A percentile compares a stretch with the other conserved stretches of the same genome.
These are phyloP conservation scores for Salix koriyanagi DNA, from an alignment of 345 rosid species.

Conservation along the genomic window DNA sequence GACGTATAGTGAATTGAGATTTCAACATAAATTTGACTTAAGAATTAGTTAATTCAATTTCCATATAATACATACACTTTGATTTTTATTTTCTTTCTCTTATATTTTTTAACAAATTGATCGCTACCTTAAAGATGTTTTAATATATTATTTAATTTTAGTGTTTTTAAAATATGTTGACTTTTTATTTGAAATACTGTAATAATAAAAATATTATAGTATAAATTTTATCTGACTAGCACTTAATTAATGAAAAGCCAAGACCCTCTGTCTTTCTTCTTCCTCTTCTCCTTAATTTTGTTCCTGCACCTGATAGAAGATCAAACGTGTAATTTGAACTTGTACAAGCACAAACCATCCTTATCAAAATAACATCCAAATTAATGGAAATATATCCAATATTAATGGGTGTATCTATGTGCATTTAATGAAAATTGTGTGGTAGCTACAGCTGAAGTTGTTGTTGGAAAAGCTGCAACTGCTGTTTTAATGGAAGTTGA, in stretches of 20 bases:
- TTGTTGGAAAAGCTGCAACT: neutral
- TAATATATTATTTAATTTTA: too few species aligned
- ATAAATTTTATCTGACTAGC: too few species aligned
- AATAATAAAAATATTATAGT: neutral
- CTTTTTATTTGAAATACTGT: neutral
- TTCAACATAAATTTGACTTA: neutral
- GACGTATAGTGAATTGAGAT: neutral
- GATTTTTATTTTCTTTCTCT: too few species aligned
- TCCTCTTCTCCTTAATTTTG: neutral
- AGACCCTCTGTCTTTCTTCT: neutral
- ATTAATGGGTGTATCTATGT: neutral
- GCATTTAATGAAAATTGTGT: neutral
- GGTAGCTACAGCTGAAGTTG: neutral
- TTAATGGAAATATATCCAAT: too few species aligned
- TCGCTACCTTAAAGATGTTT: too few species aligned
- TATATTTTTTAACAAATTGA: too few species aligned
- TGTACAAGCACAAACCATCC: too few species aligned
- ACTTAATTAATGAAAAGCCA: neutral
- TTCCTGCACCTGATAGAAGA: neutral
- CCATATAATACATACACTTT: too few species aligned
- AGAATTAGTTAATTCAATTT: too few species aligned
- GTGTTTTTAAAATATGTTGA: neutral
- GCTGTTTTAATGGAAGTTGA: neutral
- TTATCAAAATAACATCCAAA: neutral
- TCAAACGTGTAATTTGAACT: neutral